These are phyloP conservation scores for Talaromyces sp. DNA, from an alignment of 2,329 filamentous ascomycete genomes.

Conservation along the genomic window DNA sequence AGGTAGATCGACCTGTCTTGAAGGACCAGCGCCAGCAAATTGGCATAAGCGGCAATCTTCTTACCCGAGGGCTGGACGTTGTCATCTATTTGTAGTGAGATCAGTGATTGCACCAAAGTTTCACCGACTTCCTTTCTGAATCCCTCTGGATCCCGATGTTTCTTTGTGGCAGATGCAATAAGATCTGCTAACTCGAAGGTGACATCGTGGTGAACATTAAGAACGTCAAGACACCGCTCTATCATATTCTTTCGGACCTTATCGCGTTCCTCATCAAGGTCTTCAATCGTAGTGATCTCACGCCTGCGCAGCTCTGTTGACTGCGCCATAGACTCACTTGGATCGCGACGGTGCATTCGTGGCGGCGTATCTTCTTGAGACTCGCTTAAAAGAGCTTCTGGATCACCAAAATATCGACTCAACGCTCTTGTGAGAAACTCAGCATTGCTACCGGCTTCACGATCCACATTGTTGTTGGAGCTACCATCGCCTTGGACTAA, in stretches of 20 bases:
- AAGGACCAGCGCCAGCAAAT: constrained; percentile 80
- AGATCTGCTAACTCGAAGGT: constrained; percentile 89
- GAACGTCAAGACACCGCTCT: constrained; percentile 82
- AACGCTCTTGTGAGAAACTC: constrained; percentile 40
- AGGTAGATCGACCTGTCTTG: constrained; percentile 78
- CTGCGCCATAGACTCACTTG: constrained; percentile 22
- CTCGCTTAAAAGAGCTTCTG: constrained; percentile 23
- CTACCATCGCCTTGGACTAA: constrained; percentile 17
- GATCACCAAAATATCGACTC: constrained; percentile 37
- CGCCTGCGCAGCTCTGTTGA: constrained; percentile 25
- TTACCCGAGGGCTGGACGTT: constrained; percentile 53
- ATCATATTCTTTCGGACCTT: constrained; percentile 73
- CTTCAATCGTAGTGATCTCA: constrained; percentile 59
- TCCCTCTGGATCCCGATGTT: constrained; percentile 54
- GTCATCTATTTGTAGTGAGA: constrained; percentile 58
- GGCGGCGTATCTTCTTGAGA: constrained; percentile 23
- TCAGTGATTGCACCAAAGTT: constrained; percentile 76
- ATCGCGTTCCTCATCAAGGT: constrained; percentile 69
- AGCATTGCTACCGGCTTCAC: constrained; percentile 28
- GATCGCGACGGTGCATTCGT: constrained; percentile 18
- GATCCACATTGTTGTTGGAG: constrained; percentile 23
- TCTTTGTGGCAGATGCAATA: constrained; percentile 65
- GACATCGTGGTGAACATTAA: constrained; percentile 79
- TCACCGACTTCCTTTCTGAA: constrained; percentile 69
- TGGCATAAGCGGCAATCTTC: constrained; percentile 85